Evolutionary conservation across 2,329 filamentous ascomycete genomes (phyloP).

Genomic region (Emergomyces africanus): DNA sequence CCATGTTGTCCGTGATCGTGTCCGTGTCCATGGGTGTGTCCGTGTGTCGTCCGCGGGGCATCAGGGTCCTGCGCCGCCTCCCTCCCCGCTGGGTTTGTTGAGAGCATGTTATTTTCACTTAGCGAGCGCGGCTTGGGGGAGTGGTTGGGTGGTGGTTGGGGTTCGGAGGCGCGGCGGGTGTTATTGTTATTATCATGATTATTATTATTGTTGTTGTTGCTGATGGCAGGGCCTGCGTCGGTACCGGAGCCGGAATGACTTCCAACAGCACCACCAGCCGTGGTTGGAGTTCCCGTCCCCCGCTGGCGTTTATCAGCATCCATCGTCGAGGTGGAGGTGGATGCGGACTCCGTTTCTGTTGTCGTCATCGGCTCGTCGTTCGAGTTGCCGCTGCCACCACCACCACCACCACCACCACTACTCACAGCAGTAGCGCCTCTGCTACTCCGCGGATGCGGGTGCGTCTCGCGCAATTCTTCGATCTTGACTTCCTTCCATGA

Average conservation of each 20-base stretch:
- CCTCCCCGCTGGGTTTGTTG: not conserved
- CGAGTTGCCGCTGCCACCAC: not conserved
- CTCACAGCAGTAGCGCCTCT: not conserved
- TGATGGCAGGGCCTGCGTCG: not conserved
- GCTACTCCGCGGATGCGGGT: constrained; percentile 3
- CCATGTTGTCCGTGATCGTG: not conserved
- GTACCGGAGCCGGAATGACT: not conserved
- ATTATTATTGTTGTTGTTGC: no score
- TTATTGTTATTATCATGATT: not conserved
- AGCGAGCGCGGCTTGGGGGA: constrained; percentile 20
- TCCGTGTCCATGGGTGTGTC: no score
- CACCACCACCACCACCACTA: no score
- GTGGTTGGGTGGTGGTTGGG: constrained; percentile 13
- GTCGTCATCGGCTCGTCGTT: not conserved
- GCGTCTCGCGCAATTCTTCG: constrained; percentile 43
- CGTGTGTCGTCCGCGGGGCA: not conserved
- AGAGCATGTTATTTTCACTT: not conserved
- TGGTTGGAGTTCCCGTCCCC: no score
- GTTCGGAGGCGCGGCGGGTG: constrained; percentile 12
- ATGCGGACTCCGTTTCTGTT: no score
- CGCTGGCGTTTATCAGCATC: not conserved
- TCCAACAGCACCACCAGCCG: no score
- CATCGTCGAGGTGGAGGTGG: not conserved
- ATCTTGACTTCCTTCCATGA: constrained; percentile 71
- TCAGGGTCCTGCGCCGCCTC: not conserved